Conservation (phyloP, 495 filamentous ascomycete genomes). For the Penicillium crystallinum region DNA sequence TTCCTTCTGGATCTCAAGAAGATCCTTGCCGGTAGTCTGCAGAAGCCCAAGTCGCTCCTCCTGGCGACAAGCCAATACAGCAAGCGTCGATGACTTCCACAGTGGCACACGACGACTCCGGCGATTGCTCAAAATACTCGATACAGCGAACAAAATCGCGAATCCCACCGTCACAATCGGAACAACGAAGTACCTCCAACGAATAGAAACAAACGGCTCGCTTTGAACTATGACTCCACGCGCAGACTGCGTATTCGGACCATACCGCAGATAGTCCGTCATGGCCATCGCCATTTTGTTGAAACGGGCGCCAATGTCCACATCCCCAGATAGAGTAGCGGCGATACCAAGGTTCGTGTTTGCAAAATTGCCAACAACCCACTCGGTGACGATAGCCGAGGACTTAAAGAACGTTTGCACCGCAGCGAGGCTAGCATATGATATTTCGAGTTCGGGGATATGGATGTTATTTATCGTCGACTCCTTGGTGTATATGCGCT, state of each 20-base stretch:
- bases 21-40: constrained; percentile 8
- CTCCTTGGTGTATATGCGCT: neutral
- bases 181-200: constrained; percentile 17
- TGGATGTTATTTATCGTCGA: neutral
- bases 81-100: constrained; percentile 21
- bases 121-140: constrained; percentile 14
- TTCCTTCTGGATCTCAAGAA: constrained; percentile 8
- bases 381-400: constrained; percentile 6
- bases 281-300: constrained; percentile 15
- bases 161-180: constrained; percentile 11
- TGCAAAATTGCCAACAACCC: constrained; percentile 9
- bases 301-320: constrained; percentile 9
- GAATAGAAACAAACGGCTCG: constrained; percentile 11
- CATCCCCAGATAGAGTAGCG: constrained; percentile 8
- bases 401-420: constrained; percentile 11
- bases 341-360: constrained; percentile 10
- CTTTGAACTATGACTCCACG: constrained; percentile 8
- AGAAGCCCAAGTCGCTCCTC: constrained; percentile 13
- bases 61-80: constrained; percentile 14
- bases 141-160: constrained; percentile 14
- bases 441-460: neutral
- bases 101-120: constrained; percentile 12
- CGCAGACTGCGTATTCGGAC: constrained; percentile 8
- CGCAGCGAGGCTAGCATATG: neutral
- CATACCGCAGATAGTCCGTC: constrained; percentile 13